Base-by-base conservation (phyloP, 345 rosid genomes). In the Salix caprea region DNA sequence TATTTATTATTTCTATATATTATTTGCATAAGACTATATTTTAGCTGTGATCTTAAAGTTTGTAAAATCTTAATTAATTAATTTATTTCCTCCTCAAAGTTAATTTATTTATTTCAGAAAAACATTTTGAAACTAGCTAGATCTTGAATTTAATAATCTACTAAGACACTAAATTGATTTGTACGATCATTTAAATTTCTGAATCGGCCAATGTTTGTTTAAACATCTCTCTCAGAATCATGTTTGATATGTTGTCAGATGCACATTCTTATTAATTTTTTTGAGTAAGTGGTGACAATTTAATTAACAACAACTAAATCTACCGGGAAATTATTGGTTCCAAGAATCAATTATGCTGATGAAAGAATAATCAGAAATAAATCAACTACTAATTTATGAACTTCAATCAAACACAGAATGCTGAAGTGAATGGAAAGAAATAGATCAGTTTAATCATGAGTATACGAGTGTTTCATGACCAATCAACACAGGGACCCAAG, bases 401-500 rank as follows among this genome's bases (percentile, higher is more conserved):
- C 36, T 44, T 3, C 28, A 69, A 69, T 39, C 5, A 67, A 5
- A 5, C 36, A 36, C 2, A 69, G 15, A 39, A 48, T 10, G 44
- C n/a, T 16, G 46, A 56, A 13, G 16, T 36, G 19, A 36, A 26
- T 42, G 11, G 2, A 34, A 66, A 32, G 10, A 16, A 44, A 39
- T 46, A 42, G 13, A n/a, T 74, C 1, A 7, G 21, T 10, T 64
- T 15, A 69, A 56, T 42, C 71, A 81, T 36, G 42, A 24, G 26
- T 37, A 23, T 66, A 60, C 13, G 4, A 52, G 15, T 67, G 73
- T 78, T 40, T 42, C 28, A 5, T 24, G 11, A 37, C 46, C 66
- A 19, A 67, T 67, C 50, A 58, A 66, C 72, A 65, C 1, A 26
- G 12, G 69, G 76, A 72, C 72, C 71, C 48, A 36, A 54, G 15